Base-by-base conservation (phyloP, 2,329 filamentous ascomycete genomes). In the Aureobasidium sp. region DNA sequence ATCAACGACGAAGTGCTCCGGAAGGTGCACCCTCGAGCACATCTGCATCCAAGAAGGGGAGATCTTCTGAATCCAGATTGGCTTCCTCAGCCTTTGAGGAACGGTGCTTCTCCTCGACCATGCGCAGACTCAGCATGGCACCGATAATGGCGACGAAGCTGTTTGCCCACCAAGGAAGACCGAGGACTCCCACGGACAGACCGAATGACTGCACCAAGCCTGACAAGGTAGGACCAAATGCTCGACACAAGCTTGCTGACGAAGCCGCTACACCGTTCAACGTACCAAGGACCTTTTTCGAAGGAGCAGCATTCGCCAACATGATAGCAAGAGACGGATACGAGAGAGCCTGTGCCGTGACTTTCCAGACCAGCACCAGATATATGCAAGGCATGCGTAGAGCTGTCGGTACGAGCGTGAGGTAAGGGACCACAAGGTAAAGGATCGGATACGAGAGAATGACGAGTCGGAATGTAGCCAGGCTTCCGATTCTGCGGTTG, bases 251-350 rank as follows among this genome's bases (percentile, higher is more conserved):
- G 65, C 90, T 95, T 3, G 93, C 93, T 2, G 88, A 90, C 2
- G 90, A 95, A 25, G 90, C 90, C 0, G 90, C 90, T 11, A 90
- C 85, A 16, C 93, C 93, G 63, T 97, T 97, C 68, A 98, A 86
- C 0, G 87, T 90, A 2, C 93, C 93, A 1, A 97, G 81, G 1
- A 94, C 86, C 45, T 88, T 79, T 53, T 86, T 85, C 6, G 85
- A 90, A 0, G 90, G 88, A 0, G 90, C 87, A 14, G 89, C 85
- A 68, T 97, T 95, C 56, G 89, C 87, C 25, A 95, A 79, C 54
- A 98, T 81, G 55, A 97, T 94, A 10, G 86, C 85, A 60, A 90
- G 90, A 62, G 86, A 88, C 10, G 93, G 93, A 69, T 95, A 97
- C 0, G 90, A 85, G 70, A 96, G 84, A 40, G 89, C 90, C 61